Conservation (phyloP, 306 rosid species). For the Lotus japonicus region DNA sequence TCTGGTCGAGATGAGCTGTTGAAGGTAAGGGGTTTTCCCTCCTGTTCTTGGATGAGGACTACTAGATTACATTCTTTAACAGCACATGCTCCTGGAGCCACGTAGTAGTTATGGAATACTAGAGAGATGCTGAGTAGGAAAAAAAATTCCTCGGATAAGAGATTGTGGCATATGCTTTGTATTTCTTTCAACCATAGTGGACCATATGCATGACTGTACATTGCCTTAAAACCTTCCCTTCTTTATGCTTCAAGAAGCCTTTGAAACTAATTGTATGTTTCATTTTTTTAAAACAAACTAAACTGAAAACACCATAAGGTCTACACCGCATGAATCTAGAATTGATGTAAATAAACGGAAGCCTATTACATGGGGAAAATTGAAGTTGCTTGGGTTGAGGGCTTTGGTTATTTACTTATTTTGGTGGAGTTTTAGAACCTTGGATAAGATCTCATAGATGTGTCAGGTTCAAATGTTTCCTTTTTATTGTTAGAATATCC, state of each 20-base stretch:
- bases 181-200: background rate
- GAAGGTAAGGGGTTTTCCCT: slow-evolving; percentile 42
- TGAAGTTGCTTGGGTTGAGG: background rate
- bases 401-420: no score
- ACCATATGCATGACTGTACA: background rate
- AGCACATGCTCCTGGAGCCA: background rate
- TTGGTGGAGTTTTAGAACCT: no score
- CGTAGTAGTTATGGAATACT: no score
- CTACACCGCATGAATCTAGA: background rate
- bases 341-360: no score
- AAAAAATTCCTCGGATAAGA: no score
- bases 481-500: no score
- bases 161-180: background rate
- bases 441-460: no score
- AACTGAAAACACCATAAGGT: background rate
- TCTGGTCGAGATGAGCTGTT: slow-evolving; percentile 84
- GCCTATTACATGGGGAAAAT: background rate
- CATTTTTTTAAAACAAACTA: background rate
- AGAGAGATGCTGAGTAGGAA: no score
- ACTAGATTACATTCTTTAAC: background rate
- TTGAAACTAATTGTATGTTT: background rate
- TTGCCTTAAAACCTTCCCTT: background rate
- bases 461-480: no score
- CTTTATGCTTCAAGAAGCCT: background rate
- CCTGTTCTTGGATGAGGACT: background rate